Conservation (phyloP, 2,329 filamentous ascomycete species). For the Ploettnerulaceae sp. region DNA sequence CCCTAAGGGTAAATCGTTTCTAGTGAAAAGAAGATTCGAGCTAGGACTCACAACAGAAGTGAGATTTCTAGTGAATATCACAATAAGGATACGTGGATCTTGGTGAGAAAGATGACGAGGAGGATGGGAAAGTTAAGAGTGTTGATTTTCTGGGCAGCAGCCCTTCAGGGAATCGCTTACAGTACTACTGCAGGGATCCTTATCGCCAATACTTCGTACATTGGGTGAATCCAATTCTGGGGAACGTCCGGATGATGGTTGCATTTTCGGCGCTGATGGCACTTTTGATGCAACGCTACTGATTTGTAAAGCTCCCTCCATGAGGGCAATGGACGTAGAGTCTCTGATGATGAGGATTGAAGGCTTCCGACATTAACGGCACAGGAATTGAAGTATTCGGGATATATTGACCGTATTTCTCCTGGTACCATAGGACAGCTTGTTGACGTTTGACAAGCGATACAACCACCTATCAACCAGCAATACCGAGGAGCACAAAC, state of each 20-base stretch:
- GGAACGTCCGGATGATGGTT: neutral
- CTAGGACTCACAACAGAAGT: neutral
- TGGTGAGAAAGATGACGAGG: neutral
- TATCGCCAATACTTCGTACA: constrained; percentile 2
- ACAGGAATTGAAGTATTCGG: too few species aligned
- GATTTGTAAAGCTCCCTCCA: too few species aligned
- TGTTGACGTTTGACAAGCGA: too few species aligned
- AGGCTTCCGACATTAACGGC: too few species aligned
- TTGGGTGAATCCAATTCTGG: neutral
- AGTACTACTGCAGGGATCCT: neutral
- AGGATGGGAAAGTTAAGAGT: neutral
- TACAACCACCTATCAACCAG: too few species aligned
- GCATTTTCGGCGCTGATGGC: neutral
- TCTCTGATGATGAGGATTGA: too few species aligned
- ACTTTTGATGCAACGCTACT: neutral
- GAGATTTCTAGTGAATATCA: neutral
- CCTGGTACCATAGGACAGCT: too few species aligned
- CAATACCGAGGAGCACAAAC: too few species aligned
- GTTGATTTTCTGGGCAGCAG: neutral
- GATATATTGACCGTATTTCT: too few species aligned
- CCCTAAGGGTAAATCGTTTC: neutral
- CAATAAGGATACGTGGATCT: neutral
- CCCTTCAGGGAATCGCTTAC: neutral
- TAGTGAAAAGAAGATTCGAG: neutral
- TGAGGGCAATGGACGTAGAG: too few species aligned